Evolutionary conservation across 345 rosid species (phyloP).

Genomic region (Clausena lansium): DNA sequence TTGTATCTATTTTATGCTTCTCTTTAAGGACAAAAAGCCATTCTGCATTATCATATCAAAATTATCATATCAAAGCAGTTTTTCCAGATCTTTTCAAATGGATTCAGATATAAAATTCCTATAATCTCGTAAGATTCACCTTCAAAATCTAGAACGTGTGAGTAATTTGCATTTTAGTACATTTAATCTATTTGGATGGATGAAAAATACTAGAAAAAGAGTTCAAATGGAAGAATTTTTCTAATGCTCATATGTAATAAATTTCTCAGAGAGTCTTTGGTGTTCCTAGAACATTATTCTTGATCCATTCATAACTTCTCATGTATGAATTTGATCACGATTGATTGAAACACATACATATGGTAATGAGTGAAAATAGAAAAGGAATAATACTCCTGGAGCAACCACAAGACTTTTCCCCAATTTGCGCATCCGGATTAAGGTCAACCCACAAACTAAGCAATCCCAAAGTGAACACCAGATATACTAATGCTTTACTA

Average conservation of each 20-base stretch:
- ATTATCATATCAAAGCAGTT: neutral
- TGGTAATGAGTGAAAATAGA: too few species aligned
- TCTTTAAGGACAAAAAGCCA: neutral
- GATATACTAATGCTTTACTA: neutral
- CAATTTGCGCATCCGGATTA: neutral
- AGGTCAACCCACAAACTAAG: neutral
- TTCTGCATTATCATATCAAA: neutral
- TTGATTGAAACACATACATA: too few species aligned
- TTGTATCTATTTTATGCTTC: neutral
- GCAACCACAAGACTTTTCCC: too few species aligned
- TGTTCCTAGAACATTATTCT: too few species aligned
- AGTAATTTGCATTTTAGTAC: neutral
- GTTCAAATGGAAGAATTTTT: neutral
- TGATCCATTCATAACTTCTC: too few species aligned
- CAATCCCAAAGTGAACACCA: neutral
- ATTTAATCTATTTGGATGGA: neutral
- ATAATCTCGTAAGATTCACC: neutral
- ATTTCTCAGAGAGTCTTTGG: too few species aligned
- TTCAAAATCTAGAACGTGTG: too few species aligned
- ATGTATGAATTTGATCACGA: too few species aligned
- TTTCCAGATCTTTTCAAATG: neutral
- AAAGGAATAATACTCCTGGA: too few species aligned
- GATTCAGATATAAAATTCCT: neutral
- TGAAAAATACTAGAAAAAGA: neutral
- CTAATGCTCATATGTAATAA: too few species aligned